Conservation (phyloP, 768 basidiomycete species). For the Cystobasidium ongulense region DNA sequence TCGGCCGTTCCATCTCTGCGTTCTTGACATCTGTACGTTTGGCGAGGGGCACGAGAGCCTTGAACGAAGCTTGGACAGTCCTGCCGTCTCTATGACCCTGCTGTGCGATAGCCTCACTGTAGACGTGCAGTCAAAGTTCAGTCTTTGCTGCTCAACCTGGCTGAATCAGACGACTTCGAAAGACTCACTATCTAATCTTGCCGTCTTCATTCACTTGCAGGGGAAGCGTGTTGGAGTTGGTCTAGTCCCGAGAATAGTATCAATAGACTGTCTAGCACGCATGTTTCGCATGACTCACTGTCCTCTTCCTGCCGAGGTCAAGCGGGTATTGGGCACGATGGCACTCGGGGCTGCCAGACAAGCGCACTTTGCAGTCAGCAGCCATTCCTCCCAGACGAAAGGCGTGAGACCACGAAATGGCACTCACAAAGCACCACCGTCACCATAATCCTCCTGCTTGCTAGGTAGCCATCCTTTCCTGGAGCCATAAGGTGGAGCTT, state of each 20-base stretch:
- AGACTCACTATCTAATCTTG: slow-evolving; percentile 68
- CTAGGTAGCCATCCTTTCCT: slow-evolving; percentile 77
- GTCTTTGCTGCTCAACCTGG: neutral
- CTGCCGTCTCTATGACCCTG: slow-evolving; percentile 85
- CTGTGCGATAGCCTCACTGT: slow-evolving; percentile 51
- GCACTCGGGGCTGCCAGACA: slow-evolving; percentile 66
- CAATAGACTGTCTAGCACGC: neutral
- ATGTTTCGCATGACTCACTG: slow-evolving; percentile 44
- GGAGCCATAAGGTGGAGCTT: slow-evolving; percentile 71
- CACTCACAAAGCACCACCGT: slow-evolving; percentile 41
- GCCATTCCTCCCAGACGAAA: neutral
- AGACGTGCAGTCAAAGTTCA: neutral
- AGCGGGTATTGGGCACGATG: slow-evolving; percentile 95
- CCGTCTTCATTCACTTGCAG: slow-evolving; percentile 95
- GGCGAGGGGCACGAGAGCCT: slow-evolving; percentile 85
- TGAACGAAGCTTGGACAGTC: slow-evolving; percentile 87
- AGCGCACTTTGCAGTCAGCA: neutral
- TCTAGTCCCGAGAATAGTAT: neutral
- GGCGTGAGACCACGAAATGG: neutral
- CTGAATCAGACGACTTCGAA: neutral
- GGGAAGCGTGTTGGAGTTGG: slow-evolving; percentile 72
- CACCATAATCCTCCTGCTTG: slow-evolving; percentile 70
- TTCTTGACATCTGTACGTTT: slow-evolving; percentile 82
- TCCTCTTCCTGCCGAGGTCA: slow-evolving; percentile 92
- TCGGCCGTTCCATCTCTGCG: slow-evolving; percentile 78